Evolutionary conservation across 192 early-diverging fungal genomes (phyloP).

Genomic region (Pilaira anomala): DNA sequence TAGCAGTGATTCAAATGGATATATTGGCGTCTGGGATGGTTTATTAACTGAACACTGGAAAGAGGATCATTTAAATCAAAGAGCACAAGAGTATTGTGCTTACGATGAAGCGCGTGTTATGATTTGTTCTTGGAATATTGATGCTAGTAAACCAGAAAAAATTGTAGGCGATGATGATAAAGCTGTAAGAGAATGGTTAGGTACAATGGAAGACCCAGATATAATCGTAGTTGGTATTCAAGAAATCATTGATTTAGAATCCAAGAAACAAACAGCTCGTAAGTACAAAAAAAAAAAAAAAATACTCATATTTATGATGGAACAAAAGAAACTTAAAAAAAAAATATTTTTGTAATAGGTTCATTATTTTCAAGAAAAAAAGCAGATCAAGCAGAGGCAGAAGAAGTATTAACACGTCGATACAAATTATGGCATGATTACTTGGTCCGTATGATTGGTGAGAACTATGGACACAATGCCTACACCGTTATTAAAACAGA

Average conservation of each 20-base stretch:
- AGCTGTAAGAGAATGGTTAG: slow-evolving; percentile 46
- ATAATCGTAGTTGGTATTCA: slow-evolving; percentile 83
- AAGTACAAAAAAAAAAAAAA: slow-evolving; percentile 19
- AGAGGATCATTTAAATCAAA: slow-evolving; percentile 57
- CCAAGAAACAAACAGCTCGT: slow-evolving; percentile 78
- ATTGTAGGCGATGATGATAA: slow-evolving; percentile 59
- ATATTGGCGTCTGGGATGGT: slow-evolving; percentile 76
- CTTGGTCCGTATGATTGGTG: slow-evolving; percentile 57
- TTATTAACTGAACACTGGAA: slow-evolving; percentile 64
- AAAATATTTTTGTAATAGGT: slow-evolving; percentile 33
- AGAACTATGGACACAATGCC: slow-evolving; percentile 45
- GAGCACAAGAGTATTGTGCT: slow-evolving; percentile 57
- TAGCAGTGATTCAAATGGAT: slow-evolving; percentile 59
- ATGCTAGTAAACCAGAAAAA: slow-evolving; percentile 80
- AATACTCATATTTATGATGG: neutral
- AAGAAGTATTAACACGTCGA: slow-evolving; percentile 61
- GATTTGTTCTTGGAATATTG: slow-evolving; percentile 93
- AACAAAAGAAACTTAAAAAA: neutral
- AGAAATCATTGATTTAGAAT: slow-evolving; percentile 83
- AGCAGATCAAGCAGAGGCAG: slow-evolving; percentile 46
- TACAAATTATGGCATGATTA: slow-evolving; percentile 83
- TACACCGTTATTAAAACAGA: slow-evolving; percentile 71
- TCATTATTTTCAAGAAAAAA: slow-evolving; percentile 57
- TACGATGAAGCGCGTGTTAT: slow-evolving; percentile 68
- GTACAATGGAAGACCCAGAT: slow-evolving; percentile 57